Conservation (phyloP, 192 early-diverging fungal genomes). For the Obelidium mucronatum region DNA sequence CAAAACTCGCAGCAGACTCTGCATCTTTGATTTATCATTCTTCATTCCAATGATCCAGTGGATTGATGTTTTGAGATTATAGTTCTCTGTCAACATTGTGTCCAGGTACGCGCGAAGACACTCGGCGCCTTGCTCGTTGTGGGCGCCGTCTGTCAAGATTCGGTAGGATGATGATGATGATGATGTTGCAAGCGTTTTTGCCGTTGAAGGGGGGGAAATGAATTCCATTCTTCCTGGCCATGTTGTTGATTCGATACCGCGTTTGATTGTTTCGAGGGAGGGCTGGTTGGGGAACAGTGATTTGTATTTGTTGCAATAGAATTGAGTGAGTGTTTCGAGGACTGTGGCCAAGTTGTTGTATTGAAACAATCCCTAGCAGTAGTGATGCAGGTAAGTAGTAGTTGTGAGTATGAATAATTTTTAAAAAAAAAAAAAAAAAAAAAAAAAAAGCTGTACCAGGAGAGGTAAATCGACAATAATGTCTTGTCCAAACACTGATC, state of each 20-base stretch:
- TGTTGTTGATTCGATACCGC: constrained; percentile 70
- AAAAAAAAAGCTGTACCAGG: background rate
- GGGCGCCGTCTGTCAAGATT: constrained; percentile 90
- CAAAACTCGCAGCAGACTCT: constrained; percentile 67
- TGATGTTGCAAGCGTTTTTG: background rate
- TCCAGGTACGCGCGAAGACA: constrained; percentile 75
- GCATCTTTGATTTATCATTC: constrained; percentile 68
- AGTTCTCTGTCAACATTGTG: too few relatives aligned
- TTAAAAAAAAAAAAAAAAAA: background rate
- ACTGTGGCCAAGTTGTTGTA: constrained; percentile 80
- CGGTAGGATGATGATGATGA: background rate
- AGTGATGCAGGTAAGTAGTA: too few relatives aligned
- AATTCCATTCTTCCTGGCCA: constrained; percentile 90
- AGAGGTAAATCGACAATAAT: constrained; percentile 3
- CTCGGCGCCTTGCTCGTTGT: constrained; percentile 80
- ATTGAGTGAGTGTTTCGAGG: constrained; percentile 62
- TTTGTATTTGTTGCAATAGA: constrained; percentile 56
- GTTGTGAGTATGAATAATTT: constrained; percentile 57
- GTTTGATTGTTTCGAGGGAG: constrained; percentile 44
- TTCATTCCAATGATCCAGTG: constrained; percentile 84
- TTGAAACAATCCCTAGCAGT: constrained; percentile 84
- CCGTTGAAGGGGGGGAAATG: constrained; percentile 3
- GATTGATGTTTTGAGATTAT: constrained; percentile 38
- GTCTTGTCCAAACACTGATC: background rate
- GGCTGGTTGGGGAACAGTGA: constrained; percentile 22